Base-by-base conservation (phyloP, 1,284 basidiomycete species). In the Irpex rosettiformis region DNA sequence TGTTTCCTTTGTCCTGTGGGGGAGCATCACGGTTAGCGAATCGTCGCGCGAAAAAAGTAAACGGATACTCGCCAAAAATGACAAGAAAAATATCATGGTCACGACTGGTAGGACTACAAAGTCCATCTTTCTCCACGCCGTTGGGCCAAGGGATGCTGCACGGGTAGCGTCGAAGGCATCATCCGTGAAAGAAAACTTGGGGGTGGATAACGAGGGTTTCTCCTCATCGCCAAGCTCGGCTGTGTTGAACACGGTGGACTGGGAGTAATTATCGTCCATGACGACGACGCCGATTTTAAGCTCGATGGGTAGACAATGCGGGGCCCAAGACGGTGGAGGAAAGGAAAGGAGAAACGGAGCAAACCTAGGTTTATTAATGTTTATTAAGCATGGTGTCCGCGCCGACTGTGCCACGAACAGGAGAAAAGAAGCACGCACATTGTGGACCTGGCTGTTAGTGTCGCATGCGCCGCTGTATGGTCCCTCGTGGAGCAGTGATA, bases 71-170 rank as follows among this genome's bases (percentile, higher is more conserved):
- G 64, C 65, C 51, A 64, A 40, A 25, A 63, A 66, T 10, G 62
- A 62, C 28, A 64, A 57, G 28, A 64, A 66, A 52, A 61, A 64
- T 45, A 62, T 60, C 51, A 63, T 56, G 4, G 63, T 59, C 25
- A 55, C 51, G 13, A 60, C 47, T 2, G 61, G 63, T 8, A 66
- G 43, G 7, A 66, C 51, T 18, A 43, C 49, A n/a, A 60, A 40
- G 49, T 66, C 64, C 52, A 64, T 59, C 6, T 62, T 54, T n/a
- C 27, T 58, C 25, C 43, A 47, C 21, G n/a, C 24, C 42, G 16
- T 5, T 37, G 37, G 13, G 13, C n/a, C 37, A n/a, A 40, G 37
- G 13, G 37, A 16, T n/a, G n/a, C 37, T 11, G 37, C 21, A 16
- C 18, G 7, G 16, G 29, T 40, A 30, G 22, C 27, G 48, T n/a